phyloP scores from a whole-genome alignment of 768 basidiomycete species.

The Candolleomyces eurysporus region DNA sequence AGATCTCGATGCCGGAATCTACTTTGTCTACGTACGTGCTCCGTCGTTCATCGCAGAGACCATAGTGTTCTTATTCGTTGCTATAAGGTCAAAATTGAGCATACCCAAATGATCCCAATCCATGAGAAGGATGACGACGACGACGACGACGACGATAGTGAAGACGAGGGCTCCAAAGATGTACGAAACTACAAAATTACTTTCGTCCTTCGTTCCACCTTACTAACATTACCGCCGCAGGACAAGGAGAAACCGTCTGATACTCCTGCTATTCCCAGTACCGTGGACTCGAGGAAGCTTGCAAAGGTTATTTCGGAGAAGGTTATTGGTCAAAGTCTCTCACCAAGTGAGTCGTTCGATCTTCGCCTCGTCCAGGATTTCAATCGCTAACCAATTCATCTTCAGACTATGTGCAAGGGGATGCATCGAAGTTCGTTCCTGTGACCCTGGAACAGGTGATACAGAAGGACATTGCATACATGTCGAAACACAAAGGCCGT shows the following conservation, averaged over 20 bases:
- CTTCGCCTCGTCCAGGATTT: neutral
- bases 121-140: neutral
- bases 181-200: too few species aligned
- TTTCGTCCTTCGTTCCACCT: too few species aligned
- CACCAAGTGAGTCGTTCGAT: neutral
- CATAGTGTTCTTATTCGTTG: neutral
- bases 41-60: neutral
- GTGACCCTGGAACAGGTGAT: neutral
- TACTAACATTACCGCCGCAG: too few species aligned
- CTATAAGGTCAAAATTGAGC: neutral
- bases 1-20: slow-evolving; percentile 40
- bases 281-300: neutral
- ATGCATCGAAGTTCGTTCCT: neutral
- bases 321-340: neutral
- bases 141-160: neutral
- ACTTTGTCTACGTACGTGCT: slow-evolving; percentile 42
- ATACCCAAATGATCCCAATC: neutral
- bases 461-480: neutral
- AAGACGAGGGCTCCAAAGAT: neutral
- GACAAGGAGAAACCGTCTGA: too few species aligned
- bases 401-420: neutral
- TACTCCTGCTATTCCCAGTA: neutral
- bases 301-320: neutral
- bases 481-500: neutral
- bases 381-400: neutral